Percentiles rank a stretch among this genome's conserved stretches.
These are phyloP conservation scores for Zea luxurians DNA, from an alignment of 176 grass and related monocot genomes.

Conservation along the genomic window DNA sequence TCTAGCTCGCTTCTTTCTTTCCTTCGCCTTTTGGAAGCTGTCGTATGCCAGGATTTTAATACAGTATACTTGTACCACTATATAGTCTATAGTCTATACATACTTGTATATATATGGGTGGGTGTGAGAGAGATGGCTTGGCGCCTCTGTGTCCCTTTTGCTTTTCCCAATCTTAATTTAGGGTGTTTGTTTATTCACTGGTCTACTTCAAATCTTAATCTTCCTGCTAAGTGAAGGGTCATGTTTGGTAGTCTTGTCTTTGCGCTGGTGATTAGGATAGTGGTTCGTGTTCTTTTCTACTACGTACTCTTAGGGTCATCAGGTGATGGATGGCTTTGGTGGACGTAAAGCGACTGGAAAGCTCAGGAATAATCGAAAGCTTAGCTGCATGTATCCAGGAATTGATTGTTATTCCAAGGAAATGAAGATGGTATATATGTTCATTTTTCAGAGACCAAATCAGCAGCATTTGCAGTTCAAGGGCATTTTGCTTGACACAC, in stretches of 20 bases:
- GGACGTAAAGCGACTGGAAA: slow-evolving; percentile 76
- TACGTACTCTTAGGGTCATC: slow-evolving; percentile 17
- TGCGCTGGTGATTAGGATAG: slow-evolving; percentile 15
- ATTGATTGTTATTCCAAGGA: slow-evolving; percentile 30
- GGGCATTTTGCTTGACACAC: background rate
- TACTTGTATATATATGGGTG: background rate
- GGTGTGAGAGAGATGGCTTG: background rate
- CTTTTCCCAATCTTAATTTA: slow-evolving; percentile 24
- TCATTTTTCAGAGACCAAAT: slow-evolving; percentile 25
- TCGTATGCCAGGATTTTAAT: slow-evolving; percentile 49
- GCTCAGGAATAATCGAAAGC: slow-evolving; percentile 55
- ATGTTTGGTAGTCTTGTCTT: slow-evolving; percentile 24
- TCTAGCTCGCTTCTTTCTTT: slow-evolving; percentile 9
- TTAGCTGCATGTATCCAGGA: slow-evolving; percentile 39
- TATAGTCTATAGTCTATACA: background rate
- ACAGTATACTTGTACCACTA: slow-evolving; percentile 20
- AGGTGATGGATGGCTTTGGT: slow-evolving; percentile 38
- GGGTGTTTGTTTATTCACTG: slow-evolving; percentile 40
- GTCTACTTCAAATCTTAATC: slow-evolving; percentile 39
- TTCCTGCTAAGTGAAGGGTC: slow-evolving; percentile 13
- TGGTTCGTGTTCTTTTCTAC: slow-evolving; percentile 11
- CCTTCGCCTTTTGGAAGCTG: slow-evolving; percentile 26
- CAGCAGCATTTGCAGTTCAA: background rate
- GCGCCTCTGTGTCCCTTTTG: slow-evolving; percentile 19
- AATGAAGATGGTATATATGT: slow-evolving; percentile 29